Evolutionary conservation across 768 basidiomycete species (phyloP).

Genomic region (Suillus variegatus): DNA sequence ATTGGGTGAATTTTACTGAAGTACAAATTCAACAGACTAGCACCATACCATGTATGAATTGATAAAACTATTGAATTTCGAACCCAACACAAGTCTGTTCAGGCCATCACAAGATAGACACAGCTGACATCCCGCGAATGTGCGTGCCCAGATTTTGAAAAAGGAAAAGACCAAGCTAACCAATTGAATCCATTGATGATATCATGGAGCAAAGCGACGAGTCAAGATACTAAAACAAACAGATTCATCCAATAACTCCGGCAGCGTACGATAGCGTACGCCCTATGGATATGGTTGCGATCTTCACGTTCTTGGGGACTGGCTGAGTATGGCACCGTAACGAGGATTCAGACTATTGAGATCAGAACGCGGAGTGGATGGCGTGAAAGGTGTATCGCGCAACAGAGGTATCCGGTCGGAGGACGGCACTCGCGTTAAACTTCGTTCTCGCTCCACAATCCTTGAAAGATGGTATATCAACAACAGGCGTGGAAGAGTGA

Average conservation of each 20-base stretch:
- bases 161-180: background rate
- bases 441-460: slow-evolving; percentile 56
- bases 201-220: background rate
- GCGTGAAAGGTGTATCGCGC: background rate
- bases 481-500: background rate
- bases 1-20: background rate
- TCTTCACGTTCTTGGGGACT: slow-evolving; percentile 5
- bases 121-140: background rate
- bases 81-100: background rate
- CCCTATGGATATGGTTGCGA: too few relatives aligned
- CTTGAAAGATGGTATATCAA: slow-evolving; percentile 33
- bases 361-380: background rate
- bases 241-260: background rate
- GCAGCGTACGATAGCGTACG: too few relatives aligned
- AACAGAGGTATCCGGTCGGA: slow-evolving; percentile 41
- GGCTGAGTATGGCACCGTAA: slow-evolving; percentile 4
- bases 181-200: background rate
- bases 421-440: slow-evolving; percentile 26
- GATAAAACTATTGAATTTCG: background rate
- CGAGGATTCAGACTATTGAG: background rate
- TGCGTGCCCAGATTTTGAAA: background rate
- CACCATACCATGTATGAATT: background rate
- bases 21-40: background rate
- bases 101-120: background rate
- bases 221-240: background rate